Base-by-base conservation (phyloP, 768 basidiomycete species). In the Suillus luteus region DNA sequence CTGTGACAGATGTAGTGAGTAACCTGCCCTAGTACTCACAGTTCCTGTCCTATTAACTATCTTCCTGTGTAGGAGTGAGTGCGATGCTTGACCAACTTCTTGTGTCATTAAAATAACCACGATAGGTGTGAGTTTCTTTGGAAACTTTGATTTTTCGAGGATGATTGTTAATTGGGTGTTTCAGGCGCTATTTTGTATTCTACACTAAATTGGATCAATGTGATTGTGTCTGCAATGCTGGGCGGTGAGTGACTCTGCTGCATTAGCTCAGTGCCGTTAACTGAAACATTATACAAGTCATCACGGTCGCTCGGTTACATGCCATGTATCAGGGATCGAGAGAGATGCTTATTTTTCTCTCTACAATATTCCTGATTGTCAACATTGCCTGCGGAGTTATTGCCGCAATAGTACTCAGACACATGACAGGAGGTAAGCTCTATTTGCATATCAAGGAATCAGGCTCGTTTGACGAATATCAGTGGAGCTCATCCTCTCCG, bases 401-500 rank as follows among this genome's bases (percentile, higher is more conserved):
- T 22, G 19, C 8, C 12, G 35, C 6, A 55, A 7, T 55, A 3
- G n/a, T 19, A 10, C 17, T n/a, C 54, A 35, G 1, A 0, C 3
- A 14, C 24, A 24, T 9, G 14, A 24, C 55, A 38, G 37, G 22
- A 14, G 22, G 55, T 55, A 55, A 55, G 55, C 37, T 38, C 24
- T 15, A 17, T 22, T 55, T 15, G 14, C n/a, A 22, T 14, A 14
- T 55, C 35, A 55, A 37, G 11, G 54, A 35, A 55, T 27, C 35
- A 37, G 3, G n/a, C n/a, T 55, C 12, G 14, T 55, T n/a, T 37
- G 33, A 55, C 35, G 54, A 37, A 37, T 15, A 37, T 37, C 35
- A 55, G 54, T 22, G 54, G 35, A 55, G 1, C 7, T 37, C n/a
- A 9, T 55, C 35, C 54, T 55, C 54, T 55, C 54, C n/a, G 54